A percentile compares a stretch with the other conserved stretches of the same genome.
Conservation (phyloP, 106 monocot species). For the Hemerocallis citrina region DNA sequence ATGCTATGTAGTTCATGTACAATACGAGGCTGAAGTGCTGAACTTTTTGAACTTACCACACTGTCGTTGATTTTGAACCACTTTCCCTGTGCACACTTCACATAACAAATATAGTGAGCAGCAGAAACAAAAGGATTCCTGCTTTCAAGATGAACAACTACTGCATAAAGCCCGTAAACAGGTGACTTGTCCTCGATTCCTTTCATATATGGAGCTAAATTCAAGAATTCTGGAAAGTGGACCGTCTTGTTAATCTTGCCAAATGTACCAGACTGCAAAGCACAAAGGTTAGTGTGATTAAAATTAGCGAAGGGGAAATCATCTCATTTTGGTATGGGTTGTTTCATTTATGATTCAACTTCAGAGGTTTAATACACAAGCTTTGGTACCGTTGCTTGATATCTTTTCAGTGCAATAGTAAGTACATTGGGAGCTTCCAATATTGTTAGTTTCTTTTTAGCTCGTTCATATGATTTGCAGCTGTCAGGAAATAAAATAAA, state of each 20-base stretch:
- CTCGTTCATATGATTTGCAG: constrained; percentile 52
- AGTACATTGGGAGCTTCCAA: constrained; percentile 63
- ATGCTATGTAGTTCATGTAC: no score
- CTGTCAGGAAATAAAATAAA: constrained; percentile 25
- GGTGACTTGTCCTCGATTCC: constrained; percentile 47
- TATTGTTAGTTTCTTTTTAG: constrained; percentile 51
- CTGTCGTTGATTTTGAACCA: constrained; percentile 78
- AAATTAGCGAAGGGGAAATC: no score
- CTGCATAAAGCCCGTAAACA: constrained; percentile 71
- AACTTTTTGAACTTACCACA: no score
- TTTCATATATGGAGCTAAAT: constrained; percentile 62
- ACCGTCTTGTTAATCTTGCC: constrained; percentile 75
- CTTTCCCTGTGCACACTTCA: constrained; percentile 47
- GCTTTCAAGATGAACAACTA: constrained; percentile 70
- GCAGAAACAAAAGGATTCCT: constrained; percentile 80
- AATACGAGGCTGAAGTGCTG: no score
- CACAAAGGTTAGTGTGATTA: neutral
- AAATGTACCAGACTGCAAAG: constrained; percentile 69
- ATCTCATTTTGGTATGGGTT: no score
- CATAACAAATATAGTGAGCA: constrained; percentile 80
- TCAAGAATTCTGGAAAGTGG: constrained; percentile 52
- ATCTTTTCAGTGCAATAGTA: constrained; percentile 56
- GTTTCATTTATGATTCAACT: no score
- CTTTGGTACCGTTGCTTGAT: constrained; percentile 44
- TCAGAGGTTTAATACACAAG: no score